Conservation (phyloP, 1,284 basidiomycete species). For the Papiliotrema fonsecae region DNA sequence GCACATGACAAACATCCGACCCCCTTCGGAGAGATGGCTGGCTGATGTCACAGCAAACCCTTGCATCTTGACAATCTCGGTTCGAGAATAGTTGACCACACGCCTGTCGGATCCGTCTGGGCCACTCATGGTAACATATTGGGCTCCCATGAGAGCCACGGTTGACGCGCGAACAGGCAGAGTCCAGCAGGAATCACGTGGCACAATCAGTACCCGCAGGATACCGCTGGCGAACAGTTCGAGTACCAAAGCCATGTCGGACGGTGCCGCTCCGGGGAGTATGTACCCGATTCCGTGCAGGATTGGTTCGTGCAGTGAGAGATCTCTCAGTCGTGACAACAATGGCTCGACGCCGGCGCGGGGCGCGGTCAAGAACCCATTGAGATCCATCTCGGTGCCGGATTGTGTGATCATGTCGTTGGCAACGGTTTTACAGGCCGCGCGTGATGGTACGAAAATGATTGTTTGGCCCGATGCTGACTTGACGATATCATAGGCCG, state of each 20-base stretch:
- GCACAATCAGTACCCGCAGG: slow-evolving; percentile 74
- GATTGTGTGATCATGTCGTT: slow-evolving; percentile 83
- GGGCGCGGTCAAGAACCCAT: slow-evolving; percentile 65
- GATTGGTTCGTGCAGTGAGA: slow-evolving; percentile 65
- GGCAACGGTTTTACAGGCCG: slow-evolving; percentile 73
- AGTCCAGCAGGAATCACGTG: slow-evolving; percentile 80
- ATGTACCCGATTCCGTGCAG: slow-evolving; percentile 87
- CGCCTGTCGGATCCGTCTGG: slow-evolving; percentile 56
- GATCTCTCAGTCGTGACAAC: slow-evolving; percentile 61
- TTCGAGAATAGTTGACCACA: slow-evolving; percentile 69
- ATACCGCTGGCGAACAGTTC: slow-evolving; percentile 77
- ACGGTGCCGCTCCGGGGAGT: slow-evolving; percentile 64
- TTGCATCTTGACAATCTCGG: slow-evolving; percentile 88
- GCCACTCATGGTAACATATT: slow-evolving; percentile 60
- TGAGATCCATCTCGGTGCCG: slow-evolving; percentile 67
- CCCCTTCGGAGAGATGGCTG: slow-evolving; percentile 42
- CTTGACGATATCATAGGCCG: slow-evolving; percentile 63
- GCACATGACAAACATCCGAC: slow-evolving; percentile 79
- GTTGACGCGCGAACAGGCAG: slow-evolving; percentile 72
- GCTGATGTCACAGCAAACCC: slow-evolving; percentile 60
- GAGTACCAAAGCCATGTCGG: slow-evolving; percentile 73
- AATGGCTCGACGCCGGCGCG: slow-evolving; percentile 62
- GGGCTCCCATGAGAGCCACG: slow-evolving; percentile 89
- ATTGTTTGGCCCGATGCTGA: slow-evolving; percentile 58
- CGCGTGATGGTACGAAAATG: slow-evolving; percentile 84